Evolutionary conservation across 371 early-diverging fungal species (phyloP), one percentile per base, ranked within the genome.

Genomic region (Mucor lusitanicus): DNA sequence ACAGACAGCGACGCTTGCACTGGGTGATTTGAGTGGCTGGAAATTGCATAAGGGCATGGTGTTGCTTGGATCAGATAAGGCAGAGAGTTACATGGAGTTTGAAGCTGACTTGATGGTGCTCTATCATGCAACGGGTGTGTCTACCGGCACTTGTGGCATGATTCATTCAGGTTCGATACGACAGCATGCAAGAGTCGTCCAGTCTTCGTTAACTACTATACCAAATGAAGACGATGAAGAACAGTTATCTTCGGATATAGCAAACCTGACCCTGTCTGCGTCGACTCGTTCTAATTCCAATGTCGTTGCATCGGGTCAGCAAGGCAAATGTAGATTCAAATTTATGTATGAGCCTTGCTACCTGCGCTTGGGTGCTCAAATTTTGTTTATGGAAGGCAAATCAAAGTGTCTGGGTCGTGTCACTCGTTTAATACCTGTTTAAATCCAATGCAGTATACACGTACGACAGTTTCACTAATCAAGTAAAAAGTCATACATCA

Each of bases 331-430:
- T 9, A 77, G 85, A 40, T 89, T 93, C 61, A 77, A 76, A 65
- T 95, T 95, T 70, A 85, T 96, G 59, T 85, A 90, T 33, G 85
- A 90, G 42, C 96, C 96, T 7, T 94, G 92, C 62, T 95, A 91
- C 67, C 68, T 97, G 65, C 80, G 88, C 21, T 66, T 87, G 8
- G 95, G 91, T 0, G 79, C 90, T 0, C 89, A 92, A 8, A 78
- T 97, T 60, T 69, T 92, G 12, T 91, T 93, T 72, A 84, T 92
- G 68, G 89, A 93, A 69, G 94, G 94, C 6, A 80, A 91, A 23
- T 92, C 95, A 8, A 96, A 96, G 77, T 95, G 96, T 27, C 79
- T 97, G 5, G 97, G 96, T n/a, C 93, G 94, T 59, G 90, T 97
- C 3, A 79, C 84, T 33, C 65, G 63, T 12, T 53, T 63, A 39